Evolutionary conservation across 202 grass and related monocot species (phyloP), one percentile per base, ranked within the genome.

Genomic region (Cymbopogon flexuosus): DNA sequence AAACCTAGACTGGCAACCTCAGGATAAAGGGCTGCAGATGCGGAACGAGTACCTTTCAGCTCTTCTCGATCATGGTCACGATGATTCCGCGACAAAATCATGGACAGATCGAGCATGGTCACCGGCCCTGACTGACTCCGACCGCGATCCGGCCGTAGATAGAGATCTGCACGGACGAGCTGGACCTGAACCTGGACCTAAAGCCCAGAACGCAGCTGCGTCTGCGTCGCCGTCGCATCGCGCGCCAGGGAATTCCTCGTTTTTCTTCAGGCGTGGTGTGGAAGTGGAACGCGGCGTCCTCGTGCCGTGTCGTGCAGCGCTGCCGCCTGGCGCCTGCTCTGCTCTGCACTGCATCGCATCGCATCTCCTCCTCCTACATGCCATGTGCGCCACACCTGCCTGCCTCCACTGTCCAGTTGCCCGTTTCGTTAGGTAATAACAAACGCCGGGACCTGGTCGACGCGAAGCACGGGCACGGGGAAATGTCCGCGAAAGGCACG

Each of bases 311-410:
- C 11, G 66, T 10, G n/a, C 40, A 67, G 14, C 8, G 23, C 3
- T 15, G 54, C 54, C 6, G 54, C 54, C 52, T 21, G n/a, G n/a
- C n/a, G n/a, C 52, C 1, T 31, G 30, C n/a, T n/a, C n/a, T n/a
- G n/a, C n/a, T n/a, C n/a, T n/a, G n/a, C n/a, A 21, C 15, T 5
- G 51, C 1, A 56, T 54, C 47, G 4, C 47, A 15, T 52, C 16
- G 0, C 15, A 51, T n/a, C 30, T 52, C 7, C 30, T 10, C 8
- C 43, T 15, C 68, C 79, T 83, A 57, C 73, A 72, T 5, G 85
- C 79, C 79, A 83, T 87, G 85, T 82, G 85, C 85, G 21, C 8
- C 56, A 40, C 72, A 54, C 79, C 84, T 81, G 62, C 67, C 57
- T 54, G 82, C 4, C 13, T 45, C 40, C 40, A n/a, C 40, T 42